Conservation (phyloP, 1,139 yeast genomes). For the Yarrowia galli region DNA sequence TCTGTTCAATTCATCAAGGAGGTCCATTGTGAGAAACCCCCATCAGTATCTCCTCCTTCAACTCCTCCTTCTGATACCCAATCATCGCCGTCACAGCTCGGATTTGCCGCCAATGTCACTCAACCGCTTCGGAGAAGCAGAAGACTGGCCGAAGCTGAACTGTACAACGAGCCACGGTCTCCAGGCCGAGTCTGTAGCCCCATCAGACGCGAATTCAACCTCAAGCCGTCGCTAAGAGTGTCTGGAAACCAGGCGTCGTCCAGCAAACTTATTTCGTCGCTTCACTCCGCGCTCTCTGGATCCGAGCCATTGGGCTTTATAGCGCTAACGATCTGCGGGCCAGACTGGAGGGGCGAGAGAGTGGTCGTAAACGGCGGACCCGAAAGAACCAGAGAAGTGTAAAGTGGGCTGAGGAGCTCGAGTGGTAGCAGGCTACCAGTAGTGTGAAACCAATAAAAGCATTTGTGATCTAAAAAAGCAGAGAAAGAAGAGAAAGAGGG, state of each 20-base stretch:
- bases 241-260: constrained; percentile 1
- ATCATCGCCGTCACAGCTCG: background rate
- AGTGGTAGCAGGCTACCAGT: constrained; percentile 1
- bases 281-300: background rate
- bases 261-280: constrained; percentile 5
- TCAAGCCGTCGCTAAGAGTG: background rate
- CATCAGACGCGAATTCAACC: background rate
- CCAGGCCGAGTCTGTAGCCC: constrained; percentile 14
- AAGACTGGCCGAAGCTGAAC: background rate
- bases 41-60: constrained; percentile 1
- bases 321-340: constrained; percentile 7
- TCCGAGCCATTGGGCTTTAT: constrained; percentile 9
- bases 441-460: background rate
- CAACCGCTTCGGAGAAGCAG: constrained; percentile 1
- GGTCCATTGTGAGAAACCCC: background rate
- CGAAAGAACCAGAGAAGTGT: background rate
- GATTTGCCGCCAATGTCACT: constrained; percentile 21
- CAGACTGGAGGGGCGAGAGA: background rate
- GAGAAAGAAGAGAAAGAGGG: too few species aligned
- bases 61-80: background rate
- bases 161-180: constrained; percentile 4
- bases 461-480: too few species aligned
- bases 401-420: constrained; percentile 23
- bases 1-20: background rate
- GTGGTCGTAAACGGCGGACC: background rate